Percentiles rank a stretch among this genome's conserved stretches.
phyloP scores from a whole-genome alignment of 108 stramenopile species.

The Skeletonema potamos region DNA sequence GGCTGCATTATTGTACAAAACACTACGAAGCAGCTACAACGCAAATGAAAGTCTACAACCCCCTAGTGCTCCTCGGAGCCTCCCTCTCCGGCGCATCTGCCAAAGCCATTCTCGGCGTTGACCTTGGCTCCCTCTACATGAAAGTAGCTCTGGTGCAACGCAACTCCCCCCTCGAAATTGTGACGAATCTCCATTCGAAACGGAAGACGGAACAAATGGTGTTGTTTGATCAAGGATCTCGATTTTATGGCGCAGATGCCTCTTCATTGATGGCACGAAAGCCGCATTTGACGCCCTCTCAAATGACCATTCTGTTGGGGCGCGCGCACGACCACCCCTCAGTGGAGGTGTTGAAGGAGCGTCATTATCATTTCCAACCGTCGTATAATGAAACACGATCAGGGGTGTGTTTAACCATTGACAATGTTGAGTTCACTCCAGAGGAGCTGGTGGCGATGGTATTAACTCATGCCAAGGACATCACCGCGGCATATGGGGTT shows the following conservation, averaged over 20 bases:
- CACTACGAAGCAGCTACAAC: background rate
- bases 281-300: constrained; percentile 82
- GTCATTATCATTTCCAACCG: constrained; percentile 75
- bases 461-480: constrained; percentile 89
- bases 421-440: constrained; percentile 82
- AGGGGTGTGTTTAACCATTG: constrained; percentile 67
- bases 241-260: constrained; percentile 96
- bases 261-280: constrained; percentile 87
- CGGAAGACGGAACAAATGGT: constrained; percentile 98
- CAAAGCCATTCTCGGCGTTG: constrained; percentile 96
- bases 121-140: constrained; percentile 97
- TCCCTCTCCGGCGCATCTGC: constrained; percentile 53
- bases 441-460: constrained; percentile 98
- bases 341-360: constrained; percentile 72
- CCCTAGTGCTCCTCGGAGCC: constrained; percentile 24
- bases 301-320: constrained; percentile 87
- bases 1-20: too few relatives aligned
- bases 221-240: constrained; percentile 92
- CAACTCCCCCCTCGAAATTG: constrained; percentile 97
- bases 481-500: constrained; percentile 85
- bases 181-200: constrained; percentile 98
- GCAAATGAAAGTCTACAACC: background rate
- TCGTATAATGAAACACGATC: constrained; percentile 82
- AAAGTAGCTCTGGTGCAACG: constrained; percentile 98
- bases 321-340: constrained; percentile 75